A percentile compares a stretch with the other conserved stretches of the same genome.
These are phyloP conservation scores for Mortierella sp. DNA, from an alignment of 371 early-diverging fungal genomes.

Conservation along the genomic window DNA sequence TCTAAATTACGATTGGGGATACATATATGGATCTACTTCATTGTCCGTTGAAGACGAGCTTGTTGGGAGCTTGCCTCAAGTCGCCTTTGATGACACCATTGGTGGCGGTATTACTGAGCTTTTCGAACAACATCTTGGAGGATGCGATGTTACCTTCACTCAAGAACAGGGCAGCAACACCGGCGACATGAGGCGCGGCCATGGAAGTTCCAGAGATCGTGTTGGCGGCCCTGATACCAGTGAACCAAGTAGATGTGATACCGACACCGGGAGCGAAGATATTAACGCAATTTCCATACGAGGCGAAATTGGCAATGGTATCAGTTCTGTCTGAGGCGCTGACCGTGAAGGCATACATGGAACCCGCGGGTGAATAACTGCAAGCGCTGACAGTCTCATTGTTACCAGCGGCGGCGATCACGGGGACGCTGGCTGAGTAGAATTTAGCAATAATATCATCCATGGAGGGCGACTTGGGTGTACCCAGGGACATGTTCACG, in stretches of 20 bases:
- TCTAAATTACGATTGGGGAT: too few species aligned
- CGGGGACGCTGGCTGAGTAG: constrained; percentile 71
- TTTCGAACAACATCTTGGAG: constrained; percentile 28
- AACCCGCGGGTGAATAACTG: too few species aligned
- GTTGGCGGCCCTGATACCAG: too few species aligned
- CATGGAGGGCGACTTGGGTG: constrained; percentile 16
- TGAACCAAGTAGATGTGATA: constrained; percentile 43
- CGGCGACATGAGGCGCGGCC: constrained; percentile 48
- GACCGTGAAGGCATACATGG: constrained; percentile 73
- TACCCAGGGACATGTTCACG: not conserved
- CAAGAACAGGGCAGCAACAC: constrained; percentile 47
- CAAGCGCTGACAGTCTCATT: too few species aligned
- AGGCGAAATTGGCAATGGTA: constrained; percentile 58
- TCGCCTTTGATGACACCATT: constrained; percentile 29
- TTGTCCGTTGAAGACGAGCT: constrained; percentile 54
- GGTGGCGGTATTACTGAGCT: constrained; percentile 30
- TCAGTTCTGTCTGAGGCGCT: constrained; percentile 69
- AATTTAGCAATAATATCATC: constrained; percentile 63
- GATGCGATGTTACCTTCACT: constrained; percentile 10
- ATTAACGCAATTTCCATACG: constrained; percentile 70
- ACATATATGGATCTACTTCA: too few species aligned
- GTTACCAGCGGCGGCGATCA: constrained; percentile 75
- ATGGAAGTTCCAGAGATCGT: constrained; percentile 42
- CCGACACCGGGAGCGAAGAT: constrained; percentile 68
- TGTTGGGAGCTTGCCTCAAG: constrained; percentile 37